Base-by-base conservation (phyloP, 352 stramenopile genomes). In the Stramenopiles sp. region DNA sequence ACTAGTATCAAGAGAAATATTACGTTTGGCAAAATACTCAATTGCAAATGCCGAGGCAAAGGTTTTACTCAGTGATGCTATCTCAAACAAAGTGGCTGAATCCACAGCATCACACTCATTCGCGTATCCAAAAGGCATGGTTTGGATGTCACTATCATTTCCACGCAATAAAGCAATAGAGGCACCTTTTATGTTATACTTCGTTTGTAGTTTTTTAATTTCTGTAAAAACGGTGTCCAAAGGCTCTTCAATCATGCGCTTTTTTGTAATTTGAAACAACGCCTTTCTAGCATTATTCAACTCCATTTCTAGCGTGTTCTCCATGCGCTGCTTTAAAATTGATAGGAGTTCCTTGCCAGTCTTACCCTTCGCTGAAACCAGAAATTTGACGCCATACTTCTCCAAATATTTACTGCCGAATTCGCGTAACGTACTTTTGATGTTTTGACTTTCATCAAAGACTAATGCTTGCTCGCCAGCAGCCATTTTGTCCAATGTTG, bases 11-110 rank as follows among this genome's bases (percentile, higher is more conserved):
- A 85, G 25, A 1, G 82, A 32, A 27, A 85, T 84, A 27, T 39
- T 39, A n/a, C 78, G 67, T 29, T n/a, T 44, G 1, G 78, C 80
- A 82, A 85, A 85, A 83, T 85, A 85, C 33, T 85, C 83, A 71
- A 85, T 80, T 30, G 83, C 83, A 80, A 85, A 85, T n/a, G 82
- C 82, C 0, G 81, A 81, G 27, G 80, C 82, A n/a, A 85, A 75
- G 0, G 83, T 85, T 67, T 85, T 85, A 75, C 83, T 85, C 0
- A 85, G 80, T 27, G 83, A 85, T 7, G 83, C 83, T 14, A 85
- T 83, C 55, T 85, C 82, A 78, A 85, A 85, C 29, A 85, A 4
- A 67, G 67, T 84, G 4, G 33, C 7, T 80, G 39, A 7, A 8
- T 76, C 39, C 7, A 80, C 30, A 29, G 33, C n/a, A 80, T 29